A percentile compares a stretch with the other conserved stretches of the same genome.
Conservation (phyloP, 2,329 filamentous ascomycete species). For the Lasiodiplodia sp. region DNA sequence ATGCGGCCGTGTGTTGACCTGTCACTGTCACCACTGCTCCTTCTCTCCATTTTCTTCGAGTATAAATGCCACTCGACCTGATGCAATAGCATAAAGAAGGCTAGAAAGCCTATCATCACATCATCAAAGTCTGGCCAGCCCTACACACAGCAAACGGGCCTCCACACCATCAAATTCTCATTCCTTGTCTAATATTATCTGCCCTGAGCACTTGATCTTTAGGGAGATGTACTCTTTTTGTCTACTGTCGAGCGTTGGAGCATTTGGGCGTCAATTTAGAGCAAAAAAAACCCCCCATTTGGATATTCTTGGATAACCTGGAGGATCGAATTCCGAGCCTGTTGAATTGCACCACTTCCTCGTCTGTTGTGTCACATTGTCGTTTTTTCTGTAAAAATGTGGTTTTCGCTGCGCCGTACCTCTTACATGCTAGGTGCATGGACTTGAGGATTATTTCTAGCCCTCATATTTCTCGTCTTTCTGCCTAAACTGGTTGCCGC, state of each 20-base stretch:
- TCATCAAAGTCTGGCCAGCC: not conserved
- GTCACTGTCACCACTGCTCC: slow-evolving; percentile 1
- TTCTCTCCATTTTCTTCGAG: not conserved
- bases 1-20: not conserved
- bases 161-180: not conserved
- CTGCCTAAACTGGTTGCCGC: not conserved
- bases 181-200: slow-evolving; percentile 20
- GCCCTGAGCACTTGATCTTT: not conserved
- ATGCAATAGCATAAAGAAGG: slow-evolving; percentile 7
- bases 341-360: slow-evolving; percentile 7
- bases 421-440: not conserved
- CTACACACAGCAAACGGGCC: not conserved
- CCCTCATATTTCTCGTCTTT: not conserved
- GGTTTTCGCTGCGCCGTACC: not conserved
- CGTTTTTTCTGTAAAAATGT: not conserved
- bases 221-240: slow-evolving; percentile 20
- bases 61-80: not conserved
- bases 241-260: slow-evolving; percentile 26
- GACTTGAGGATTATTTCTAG: not conserved
- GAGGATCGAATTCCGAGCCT: slow-evolving; percentile 3
- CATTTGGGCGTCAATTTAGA: slow-evolving; percentile 24
- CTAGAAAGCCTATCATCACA: not conserved
- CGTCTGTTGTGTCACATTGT: not conserved
- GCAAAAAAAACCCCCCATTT: slow-evolving; percentile 8
- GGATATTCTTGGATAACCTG: slow-evolving; percentile 4